Conservation (phyloP, 2,329 filamentous ascomycete genomes). For the Trichoderma atroviride region DNA sequence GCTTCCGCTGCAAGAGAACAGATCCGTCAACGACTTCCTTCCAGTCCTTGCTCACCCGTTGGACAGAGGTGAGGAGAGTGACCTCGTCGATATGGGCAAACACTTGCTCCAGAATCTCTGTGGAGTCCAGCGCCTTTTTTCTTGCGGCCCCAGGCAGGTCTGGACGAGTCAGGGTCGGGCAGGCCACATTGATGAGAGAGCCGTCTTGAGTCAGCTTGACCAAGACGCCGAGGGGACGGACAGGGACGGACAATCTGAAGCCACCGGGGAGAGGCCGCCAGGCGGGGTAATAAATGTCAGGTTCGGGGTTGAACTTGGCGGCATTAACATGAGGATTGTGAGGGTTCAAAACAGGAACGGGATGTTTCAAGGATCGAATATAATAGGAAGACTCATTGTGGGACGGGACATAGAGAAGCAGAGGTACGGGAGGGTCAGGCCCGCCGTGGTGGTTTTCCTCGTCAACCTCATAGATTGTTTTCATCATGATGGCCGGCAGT, state of each 20-base stretch:
- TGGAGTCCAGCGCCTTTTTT: background rate
- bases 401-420: background rate
- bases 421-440: background rate
- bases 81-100: background rate
- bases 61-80: background rate
- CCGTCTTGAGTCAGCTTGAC: background rate
- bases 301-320: background rate
- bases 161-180: background rate
- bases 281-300: background rate
- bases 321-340: background rate
- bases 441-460: background rate
- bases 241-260: background rate
- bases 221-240: background rate
- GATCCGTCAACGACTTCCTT: background rate
- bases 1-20: background rate
- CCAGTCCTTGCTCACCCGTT: background rate
- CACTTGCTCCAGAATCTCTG: slow-evolving; percentile 9
- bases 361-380: background rate
- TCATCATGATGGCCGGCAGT: background rate
- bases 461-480: background rate
- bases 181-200: background rate
- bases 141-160: background rate
- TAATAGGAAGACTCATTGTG: background rate
- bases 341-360: background rate
- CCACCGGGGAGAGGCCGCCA: background rate